Evolutionary conservation across 1,284 basidiomycete genomes (phyloP), one percentile per base, ranked within the genome.

Genomic region (Boletus subluridellus): DNA sequence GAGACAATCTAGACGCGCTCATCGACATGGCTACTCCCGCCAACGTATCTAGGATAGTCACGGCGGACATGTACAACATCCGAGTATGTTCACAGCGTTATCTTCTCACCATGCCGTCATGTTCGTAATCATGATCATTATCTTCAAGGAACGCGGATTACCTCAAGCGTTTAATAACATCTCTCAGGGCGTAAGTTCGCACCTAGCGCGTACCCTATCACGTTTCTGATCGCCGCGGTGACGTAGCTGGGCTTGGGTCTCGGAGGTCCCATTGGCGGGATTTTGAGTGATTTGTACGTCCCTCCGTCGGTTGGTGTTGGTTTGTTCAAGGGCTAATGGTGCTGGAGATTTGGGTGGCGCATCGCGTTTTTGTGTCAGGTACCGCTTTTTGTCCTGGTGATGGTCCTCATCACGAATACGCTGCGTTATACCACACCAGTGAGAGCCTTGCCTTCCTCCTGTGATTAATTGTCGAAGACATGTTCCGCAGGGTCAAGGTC

Each of bases 241-340:
- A 21, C 30, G 10, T 48, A 68, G 66, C 48, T 66, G 4, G 66
- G 65, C 2, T 14, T 66, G 48, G 65, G 65, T 37, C 54, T 66
- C 0, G 65, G 65, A n/a, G 65, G 66, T 4, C 58, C 64, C 5
- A 32, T 66, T 3, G 65, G 65, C 2, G 65, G 65, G 2, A 2
- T 63, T 21, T 49, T 66, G 54, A 66, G 34, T 21, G 65, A 68
- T 54, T 30, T 66, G 66, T 66, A 37, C 11, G 65, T 30, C 14
- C 17, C 4, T 44, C 3, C 2, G 4, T 28, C 3, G 11, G 32
- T 10, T 32, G 6, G 5, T n/a, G 9, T 12, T 14, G n/a, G 4
- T 46, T 14, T 17, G 11, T 30, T 45, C 4, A 21, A 35, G 28
- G 10, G 9, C 39, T 59, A 6, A 65, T n/a, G 2, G 14, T 46